Evolutionary conservation across 2,329 filamentous ascomycete genomes (phyloP).

Genomic region (Lecanoromycetidae sp.): DNA sequence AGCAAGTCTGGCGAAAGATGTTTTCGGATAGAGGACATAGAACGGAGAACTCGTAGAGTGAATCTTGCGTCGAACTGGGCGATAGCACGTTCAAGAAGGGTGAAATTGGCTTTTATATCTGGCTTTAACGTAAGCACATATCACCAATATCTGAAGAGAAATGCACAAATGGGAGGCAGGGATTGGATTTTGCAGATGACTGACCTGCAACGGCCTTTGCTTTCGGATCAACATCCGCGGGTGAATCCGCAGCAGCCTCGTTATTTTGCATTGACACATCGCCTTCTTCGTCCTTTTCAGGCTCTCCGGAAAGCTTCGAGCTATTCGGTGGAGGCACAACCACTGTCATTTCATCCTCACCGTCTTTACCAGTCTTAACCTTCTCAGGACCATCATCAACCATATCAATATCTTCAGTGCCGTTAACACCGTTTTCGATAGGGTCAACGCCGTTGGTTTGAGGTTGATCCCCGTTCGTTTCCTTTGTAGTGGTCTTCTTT

Average conservation of each 20-base stretch:
- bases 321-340: slow-evolving; percentile 63
- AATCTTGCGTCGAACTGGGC: slow-evolving; percentile 89
- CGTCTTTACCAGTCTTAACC: slow-evolving; percentile 53
- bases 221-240: slow-evolving; percentile 36
- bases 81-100: slow-evolving; percentile 81
- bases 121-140: slow-evolving; percentile 19
- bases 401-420: slow-evolving; percentile 59
- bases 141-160: background rate
- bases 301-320: slow-evolving; percentile 44
- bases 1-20: slow-evolving; percentile 72
- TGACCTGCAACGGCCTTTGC: slow-evolving; percentile 40
- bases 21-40: slow-evolving; percentile 92
- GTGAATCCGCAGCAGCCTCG: slow-evolving; percentile 26
- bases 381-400: slow-evolving; percentile 46
- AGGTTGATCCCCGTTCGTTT: slow-evolving; percentile 58
- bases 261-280: slow-evolving; percentile 59
- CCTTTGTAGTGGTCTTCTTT: slow-evolving; percentile 26
- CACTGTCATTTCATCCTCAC: slow-evolving; percentile 67
- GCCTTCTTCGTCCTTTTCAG: slow-evolving; percentile 50
- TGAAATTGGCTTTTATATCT: slow-evolving; percentile 96
- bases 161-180: background rate
- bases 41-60: slow-evolving; percentile 82
- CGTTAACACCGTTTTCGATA: slow-evolving; percentile 53
- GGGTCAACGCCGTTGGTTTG: slow-evolving; percentile 55
- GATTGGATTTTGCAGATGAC: slow-evolving; percentile 14